These are phyloP conservation scores for Meyerozyma guilliermondii DNA, from an alignment of 1,139 yeast genomes.

Conservation along the genomic window DNA sequence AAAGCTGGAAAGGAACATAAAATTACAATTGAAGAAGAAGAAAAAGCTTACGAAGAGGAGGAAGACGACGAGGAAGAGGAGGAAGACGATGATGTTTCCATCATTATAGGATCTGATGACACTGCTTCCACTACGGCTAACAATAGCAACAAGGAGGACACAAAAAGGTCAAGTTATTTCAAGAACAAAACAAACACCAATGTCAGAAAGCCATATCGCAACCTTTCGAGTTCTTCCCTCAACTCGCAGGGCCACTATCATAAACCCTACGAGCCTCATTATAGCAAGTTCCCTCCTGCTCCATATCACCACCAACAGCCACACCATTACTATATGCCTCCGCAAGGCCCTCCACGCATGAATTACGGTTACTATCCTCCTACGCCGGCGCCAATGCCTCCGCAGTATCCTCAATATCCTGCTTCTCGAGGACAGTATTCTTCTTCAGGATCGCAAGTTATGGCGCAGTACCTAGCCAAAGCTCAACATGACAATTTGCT, in stretches of 20 bases:
- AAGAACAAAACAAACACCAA: conserved; percentile 4
- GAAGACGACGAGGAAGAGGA: conserved; percentile 23
- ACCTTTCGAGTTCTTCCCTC: conserved; percentile 23
- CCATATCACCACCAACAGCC: conserved; percentile 3
- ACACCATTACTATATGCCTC: conserved; percentile 4
- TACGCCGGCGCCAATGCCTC: conserved; percentile 2
- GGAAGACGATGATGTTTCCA: conserved; percentile 40
- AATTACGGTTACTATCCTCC: conserved; percentile 3
- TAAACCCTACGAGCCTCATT: background rate
- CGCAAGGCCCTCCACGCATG: background rate
- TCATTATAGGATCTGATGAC: conserved; percentile 38
- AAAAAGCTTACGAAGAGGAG: background rate
- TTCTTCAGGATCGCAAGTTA: conserved; percentile 65
- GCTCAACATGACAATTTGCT: conserved; percentile 57
- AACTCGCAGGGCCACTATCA: conserved; percentile 15
- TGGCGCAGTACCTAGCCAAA: conserved; percentile 74
- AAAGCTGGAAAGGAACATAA: conserved; percentile 9
- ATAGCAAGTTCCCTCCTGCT: background rate
- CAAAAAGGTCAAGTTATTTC: conserved; percentile 6
- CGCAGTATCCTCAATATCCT: conserved; percentile 1
- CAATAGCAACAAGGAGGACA: conserved; percentile 11
- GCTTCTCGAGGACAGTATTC: conserved; percentile 15
- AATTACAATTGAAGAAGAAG: conserved; percentile 10
- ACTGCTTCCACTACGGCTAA: conserved; percentile 23
- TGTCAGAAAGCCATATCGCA: conserved; percentile 13